Evolutionary conservation across 345 rosid species (phyloP).

Genomic region (Crucihimalaya himalaica): DNA sequence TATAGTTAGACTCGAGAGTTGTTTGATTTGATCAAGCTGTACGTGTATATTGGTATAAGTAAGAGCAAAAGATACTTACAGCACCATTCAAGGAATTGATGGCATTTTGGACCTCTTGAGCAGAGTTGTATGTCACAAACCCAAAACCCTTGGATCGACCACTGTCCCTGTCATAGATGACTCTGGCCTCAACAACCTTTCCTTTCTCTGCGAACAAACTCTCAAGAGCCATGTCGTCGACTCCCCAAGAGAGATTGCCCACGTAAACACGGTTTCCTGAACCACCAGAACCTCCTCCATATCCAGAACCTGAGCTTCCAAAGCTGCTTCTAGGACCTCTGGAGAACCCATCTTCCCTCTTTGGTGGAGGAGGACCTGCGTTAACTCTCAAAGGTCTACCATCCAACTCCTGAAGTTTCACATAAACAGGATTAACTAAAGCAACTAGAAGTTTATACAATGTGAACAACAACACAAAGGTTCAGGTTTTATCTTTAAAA

Average conservation of each 20-base stretch:
- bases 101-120: conserved; percentile 77
- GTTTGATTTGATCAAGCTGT: neutral
- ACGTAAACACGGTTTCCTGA: conserved; percentile 69
- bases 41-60: neutral
- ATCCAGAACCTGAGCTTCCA: conserved; percentile 39
- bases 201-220: conserved; percentile 83
- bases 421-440: neutral
- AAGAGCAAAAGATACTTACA: conserved; percentile 52
- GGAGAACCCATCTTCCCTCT: conserved; percentile 53
- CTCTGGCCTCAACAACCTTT: conserved; percentile 86
- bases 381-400: conserved; percentile 91
- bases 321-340: conserved; percentile 45
- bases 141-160: conserved; percentile 99
- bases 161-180: conserved; percentile 87
- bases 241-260: conserved; percentile 95
- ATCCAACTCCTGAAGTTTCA: conserved; percentile 68
- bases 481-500: neutral
- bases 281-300: conserved; percentile 35
- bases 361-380: conserved; percentile 79
- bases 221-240: conserved; percentile 85
- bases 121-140: conserved; percentile 77
- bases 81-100: conserved; percentile 71
- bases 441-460: conserved; percentile 5
- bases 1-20: neutral
- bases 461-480: conserved; percentile 1